phyloP scores from a whole-genome alignment of 2,329 filamentous ascomycete species.

The Alternaria ethzedia region DNA sequence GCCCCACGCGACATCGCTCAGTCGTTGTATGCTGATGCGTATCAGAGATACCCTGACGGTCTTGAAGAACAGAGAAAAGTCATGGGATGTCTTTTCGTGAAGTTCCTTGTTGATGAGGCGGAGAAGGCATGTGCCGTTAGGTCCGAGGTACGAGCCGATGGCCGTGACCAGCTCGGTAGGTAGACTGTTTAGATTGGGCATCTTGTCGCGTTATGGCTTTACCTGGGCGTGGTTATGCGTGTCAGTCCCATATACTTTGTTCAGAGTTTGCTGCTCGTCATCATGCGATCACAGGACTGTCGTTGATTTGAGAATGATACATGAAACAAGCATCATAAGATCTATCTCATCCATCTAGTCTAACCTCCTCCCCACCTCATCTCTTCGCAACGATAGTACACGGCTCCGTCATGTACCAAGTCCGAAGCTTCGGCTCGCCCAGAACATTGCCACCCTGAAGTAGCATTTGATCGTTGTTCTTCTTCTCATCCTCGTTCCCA shows the following conservation, averaged over 20 bases:
- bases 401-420: conserved; percentile 55
- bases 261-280: not conserved
- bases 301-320: no score
- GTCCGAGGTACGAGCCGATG: not conserved
- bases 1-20: no score
- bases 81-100: not conserved
- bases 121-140: no score
- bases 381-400: conserved; percentile 52
- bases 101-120: not conserved
- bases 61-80: not conserved
- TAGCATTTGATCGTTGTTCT: conserved; percentile 31
- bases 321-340: not conserved
- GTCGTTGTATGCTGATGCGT: not conserved
- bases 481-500: conserved; percentile 23
- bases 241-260: not conserved
- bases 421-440: conserved; percentile 48
- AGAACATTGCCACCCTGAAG: conserved; percentile 35
- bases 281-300: not conserved
- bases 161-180: not conserved
- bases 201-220: rapidly evolving
- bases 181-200: not conserved
- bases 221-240: no score
- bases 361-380: not conserved
- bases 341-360: not conserved
- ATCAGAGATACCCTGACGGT: not conserved